These are phyloP conservation scores for Colletotrichum sp. DNA, from an alignment of 2,329 filamentous ascomycete genomes.

Conservation along the genomic window DNA sequence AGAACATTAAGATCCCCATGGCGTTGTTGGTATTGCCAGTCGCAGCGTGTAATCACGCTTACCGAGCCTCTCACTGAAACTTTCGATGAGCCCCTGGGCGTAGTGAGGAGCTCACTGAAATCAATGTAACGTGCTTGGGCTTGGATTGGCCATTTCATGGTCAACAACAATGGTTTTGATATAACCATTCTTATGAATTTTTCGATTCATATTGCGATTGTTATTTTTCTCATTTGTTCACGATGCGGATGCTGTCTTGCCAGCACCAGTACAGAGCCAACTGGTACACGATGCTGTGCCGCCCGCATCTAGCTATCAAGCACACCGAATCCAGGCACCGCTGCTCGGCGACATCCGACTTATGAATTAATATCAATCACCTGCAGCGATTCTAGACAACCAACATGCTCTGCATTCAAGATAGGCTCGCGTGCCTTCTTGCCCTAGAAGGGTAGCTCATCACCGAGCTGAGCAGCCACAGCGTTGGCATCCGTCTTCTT, in stretches of 20 bases:
- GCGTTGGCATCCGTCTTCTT: background rate
- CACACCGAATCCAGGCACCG: background rate
- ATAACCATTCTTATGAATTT: background rate
- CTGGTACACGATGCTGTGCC: background rate
- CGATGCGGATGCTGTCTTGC: background rate
- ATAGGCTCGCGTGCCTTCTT: constrained; percentile 7
- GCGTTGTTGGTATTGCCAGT: background rate
- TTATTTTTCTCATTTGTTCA: background rate
- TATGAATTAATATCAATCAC: background rate
- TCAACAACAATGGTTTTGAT: background rate
- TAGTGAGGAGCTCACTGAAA: background rate
- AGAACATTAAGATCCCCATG: fast-evolving
- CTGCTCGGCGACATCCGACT: constrained; percentile 3
- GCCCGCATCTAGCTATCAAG: background rate
- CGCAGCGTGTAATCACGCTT: background rate
- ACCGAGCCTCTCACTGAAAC: background rate
- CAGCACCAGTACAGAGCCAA: background rate
- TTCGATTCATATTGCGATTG: background rate
- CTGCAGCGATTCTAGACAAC: background rate
- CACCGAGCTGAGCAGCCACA: background rate
- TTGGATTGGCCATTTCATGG: background rate
- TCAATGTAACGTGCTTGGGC: background rate
- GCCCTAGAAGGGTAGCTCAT: constrained; percentile 6
- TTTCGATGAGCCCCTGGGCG: background rate
- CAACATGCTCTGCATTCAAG: background rate